Conservation (phyloP, 164 flowering plant genomes). For the Magnolia kwangsiensis region DNA sequence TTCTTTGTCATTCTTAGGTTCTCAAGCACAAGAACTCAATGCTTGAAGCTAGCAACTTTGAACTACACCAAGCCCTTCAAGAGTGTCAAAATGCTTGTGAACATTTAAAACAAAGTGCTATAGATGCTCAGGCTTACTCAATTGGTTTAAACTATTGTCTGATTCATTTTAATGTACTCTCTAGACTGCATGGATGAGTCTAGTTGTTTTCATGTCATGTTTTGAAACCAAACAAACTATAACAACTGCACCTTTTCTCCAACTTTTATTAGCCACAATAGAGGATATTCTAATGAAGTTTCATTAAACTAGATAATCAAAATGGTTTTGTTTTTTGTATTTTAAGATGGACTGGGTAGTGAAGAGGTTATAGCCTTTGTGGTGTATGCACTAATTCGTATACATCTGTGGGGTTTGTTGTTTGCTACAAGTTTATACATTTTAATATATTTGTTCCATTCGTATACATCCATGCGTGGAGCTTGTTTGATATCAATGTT, state of each 20-base stretch:
- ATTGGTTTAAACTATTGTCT: background rate
- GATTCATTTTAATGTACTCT: background rate
- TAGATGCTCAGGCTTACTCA: constrained; percentile 77
- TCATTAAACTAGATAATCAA: background rate
- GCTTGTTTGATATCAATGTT: no score
- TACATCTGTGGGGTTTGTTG: background rate
- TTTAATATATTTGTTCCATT: no score
- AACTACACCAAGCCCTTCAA: constrained; percentile 66
- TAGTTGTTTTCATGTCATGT: background rate
- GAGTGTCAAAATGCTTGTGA: constrained; percentile 50
- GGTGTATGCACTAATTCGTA: background rate
- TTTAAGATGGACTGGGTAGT: background rate
- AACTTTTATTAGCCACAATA: background rate
- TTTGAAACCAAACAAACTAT: background rate
- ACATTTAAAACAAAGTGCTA: constrained; percentile 62
- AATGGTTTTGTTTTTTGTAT: no score
- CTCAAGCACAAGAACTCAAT: constrained; percentile 69
- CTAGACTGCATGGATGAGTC: background rate
- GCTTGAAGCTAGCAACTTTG: constrained; percentile 84
- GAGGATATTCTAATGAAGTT: background rate
- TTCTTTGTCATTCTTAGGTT: constrained; percentile 37
- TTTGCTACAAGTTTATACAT: background rate
- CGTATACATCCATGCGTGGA: background rate
- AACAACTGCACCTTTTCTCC: background rate
- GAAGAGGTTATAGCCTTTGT: no score